Evolutionary conservation across 441 rosid genomes (phyloP).

Genomic region (Brassica hybrid): DNA sequence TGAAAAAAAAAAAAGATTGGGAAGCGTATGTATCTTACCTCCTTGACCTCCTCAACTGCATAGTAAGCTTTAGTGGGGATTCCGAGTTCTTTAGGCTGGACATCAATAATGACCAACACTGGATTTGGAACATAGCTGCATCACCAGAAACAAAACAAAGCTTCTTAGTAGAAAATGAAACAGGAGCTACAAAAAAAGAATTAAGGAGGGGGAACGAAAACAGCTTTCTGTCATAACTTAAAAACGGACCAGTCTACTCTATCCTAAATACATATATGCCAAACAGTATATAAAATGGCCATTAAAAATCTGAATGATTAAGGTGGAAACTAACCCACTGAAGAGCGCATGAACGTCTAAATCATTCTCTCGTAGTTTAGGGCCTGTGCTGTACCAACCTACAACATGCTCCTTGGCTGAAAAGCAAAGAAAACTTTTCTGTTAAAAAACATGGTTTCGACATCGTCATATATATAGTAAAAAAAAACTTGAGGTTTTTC

Average conservation of each 20-base stretch:
- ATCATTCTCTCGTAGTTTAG: conserved; percentile 67
- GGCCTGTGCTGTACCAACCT: conserved; percentile 78
- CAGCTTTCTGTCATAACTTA: not conserved
- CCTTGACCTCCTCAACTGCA: conserved; percentile 72
- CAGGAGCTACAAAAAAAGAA: not conserved
- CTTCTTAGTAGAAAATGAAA: not conserved
- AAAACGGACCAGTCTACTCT: not conserved
- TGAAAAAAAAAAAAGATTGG: not conserved
- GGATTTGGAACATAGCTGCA: conserved; percentile 70
- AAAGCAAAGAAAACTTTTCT: not conserved
- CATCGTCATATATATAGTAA: not conserved
- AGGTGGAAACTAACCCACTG: conserved; percentile 48
- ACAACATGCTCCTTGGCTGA: conserved; percentile 77
- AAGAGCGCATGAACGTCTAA: conserved; percentile 60
- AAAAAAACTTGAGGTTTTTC: conserved; percentile 3
- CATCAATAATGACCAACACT: conserved; percentile 67
- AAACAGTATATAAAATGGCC: not conserved
- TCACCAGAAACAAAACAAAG: conserved; percentile 19
- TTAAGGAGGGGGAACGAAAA: not conserved
- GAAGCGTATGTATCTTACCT: conserved; percentile 48
- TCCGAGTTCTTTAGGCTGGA: conserved; percentile 70
- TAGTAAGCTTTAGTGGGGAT: conserved; percentile 71
- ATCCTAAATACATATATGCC: not conserved
- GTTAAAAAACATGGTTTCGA: conserved; percentile 17
- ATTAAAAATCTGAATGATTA: not conserved